Evolutionary conservation across 192 early-diverging fungal species (phyloP).

Genomic region (Geranomyces variabilis): DNA sequence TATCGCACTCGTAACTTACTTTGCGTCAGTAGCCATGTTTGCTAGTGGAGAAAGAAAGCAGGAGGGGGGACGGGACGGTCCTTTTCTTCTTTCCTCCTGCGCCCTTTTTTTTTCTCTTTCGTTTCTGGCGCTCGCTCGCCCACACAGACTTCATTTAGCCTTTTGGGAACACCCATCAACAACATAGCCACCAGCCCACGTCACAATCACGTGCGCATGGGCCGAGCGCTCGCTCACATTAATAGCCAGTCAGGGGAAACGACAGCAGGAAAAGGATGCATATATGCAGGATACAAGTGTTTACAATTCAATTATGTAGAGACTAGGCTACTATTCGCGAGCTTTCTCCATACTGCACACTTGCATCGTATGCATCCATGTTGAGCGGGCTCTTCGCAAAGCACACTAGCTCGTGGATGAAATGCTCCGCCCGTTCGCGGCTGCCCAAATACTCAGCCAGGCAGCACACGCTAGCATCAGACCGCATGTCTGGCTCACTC

Average conservation of each 20-base stretch:
- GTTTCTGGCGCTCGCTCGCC: too few species aligned
- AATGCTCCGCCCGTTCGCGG: conserved; percentile 38
- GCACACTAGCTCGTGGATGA: conserved; percentile 48
- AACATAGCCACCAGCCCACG: too few species aligned
- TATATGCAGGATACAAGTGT: too few species aligned
- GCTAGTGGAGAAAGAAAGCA: conserved; percentile 3
- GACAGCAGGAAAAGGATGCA: too few species aligned
- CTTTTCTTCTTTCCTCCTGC: not conserved
- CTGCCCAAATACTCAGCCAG: conserved; percentile 36
- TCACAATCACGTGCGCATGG: too few species aligned
- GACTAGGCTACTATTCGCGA: too few species aligned
- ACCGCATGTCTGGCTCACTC: conserved; percentile 33
- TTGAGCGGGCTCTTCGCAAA: conserved; percentile 43
- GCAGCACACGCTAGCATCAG: conserved; percentile 35
- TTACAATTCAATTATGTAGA: too few species aligned
- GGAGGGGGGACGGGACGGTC: not conserved
- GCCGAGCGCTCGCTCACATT: too few species aligned
- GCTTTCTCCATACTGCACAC: conserved; percentile 31
- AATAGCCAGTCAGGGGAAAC: too few species aligned
- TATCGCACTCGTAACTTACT: conserved; percentile 1
- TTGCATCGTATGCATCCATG: conserved; percentile 41
- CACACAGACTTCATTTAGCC: too few species aligned
- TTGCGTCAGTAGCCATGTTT: conserved; percentile 34
- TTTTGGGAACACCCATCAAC: too few species aligned
- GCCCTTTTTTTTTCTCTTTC: too few species aligned